Evolutionary conservation across 1,284 basidiomycete species (phyloP).

Genomic region (Rhodotorula sp.): DNA sequence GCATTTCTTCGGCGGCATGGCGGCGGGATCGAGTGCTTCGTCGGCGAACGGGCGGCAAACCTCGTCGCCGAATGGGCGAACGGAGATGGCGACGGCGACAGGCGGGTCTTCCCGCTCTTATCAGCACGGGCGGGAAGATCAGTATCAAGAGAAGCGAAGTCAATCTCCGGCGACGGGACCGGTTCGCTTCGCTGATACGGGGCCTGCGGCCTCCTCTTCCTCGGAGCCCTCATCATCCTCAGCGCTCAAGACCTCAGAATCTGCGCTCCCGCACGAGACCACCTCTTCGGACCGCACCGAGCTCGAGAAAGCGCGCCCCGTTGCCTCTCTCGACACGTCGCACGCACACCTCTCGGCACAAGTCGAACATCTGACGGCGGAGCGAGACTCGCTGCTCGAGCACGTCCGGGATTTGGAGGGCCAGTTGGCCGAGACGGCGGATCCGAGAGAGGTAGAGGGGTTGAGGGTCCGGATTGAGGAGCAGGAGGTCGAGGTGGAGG

Average conservation of each 20-base stretch:
- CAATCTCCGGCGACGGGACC: not conserved
- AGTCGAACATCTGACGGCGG: constrained; percentile 27
- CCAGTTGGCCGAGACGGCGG: constrained; percentile 6
- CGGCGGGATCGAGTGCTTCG: not conserved
- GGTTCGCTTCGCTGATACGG: too few species aligned
- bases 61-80: not conserved
- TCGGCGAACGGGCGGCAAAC: not conserved
- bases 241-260: too few species aligned
- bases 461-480: not conserved
- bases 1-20: not conserved
- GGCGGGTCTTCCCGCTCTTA: too few species aligned
- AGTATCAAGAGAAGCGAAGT: not conserved
- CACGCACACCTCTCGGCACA: constrained; percentile 8
- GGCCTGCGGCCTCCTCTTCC: too few species aligned
- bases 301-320: not conserved
- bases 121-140: not conserved
- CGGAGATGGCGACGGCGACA: not conserved
- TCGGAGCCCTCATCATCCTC: too few species aligned
- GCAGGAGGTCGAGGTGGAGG: constrained; percentile 17
- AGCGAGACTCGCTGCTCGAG: constrained; percentile 19
- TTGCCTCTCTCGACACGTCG: not conserved
- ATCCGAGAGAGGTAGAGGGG: constrained; percentile 9
- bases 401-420: constrained; percentile 30
- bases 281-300: not conserved
- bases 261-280: too few species aligned